Conservation (phyloP, 495 filamentous ascomycete genomes). For the Ascodesmis nigricans region DNA sequence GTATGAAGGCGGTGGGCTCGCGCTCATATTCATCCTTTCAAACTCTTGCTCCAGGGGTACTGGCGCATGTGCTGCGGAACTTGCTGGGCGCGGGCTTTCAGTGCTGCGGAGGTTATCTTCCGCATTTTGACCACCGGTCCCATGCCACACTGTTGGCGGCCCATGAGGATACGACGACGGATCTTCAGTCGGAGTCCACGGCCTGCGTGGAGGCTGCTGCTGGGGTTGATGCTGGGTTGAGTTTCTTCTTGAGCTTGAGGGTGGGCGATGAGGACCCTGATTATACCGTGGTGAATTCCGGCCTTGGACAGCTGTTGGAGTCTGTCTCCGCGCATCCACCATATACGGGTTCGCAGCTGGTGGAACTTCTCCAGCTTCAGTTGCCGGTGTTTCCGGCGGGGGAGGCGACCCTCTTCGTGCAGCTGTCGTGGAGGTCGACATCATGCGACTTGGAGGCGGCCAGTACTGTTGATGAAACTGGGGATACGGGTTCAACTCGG, state of each 20-base stretch:
- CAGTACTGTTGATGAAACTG: constrained; percentile 47
- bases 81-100: constrained; percentile 3
- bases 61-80: constrained; percentile 8
- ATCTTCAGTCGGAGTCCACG: constrained; percentile 90
- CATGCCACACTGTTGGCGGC: constrained; percentile 83
- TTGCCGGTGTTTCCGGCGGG: constrained; percentile 82
- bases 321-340: too few species aligned
- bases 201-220: constrained; percentile 40
- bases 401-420: constrained; percentile 84
- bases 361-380: constrained; percentile 43
- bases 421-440: constrained; percentile 79
- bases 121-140: constrained; percentile 24
- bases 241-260: constrained; percentile 20
- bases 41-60: constrained; percentile 63
- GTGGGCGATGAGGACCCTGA: constrained; percentile 38
- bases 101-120: constrained; percentile 3
- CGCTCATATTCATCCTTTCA: constrained; percentile 60
- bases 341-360: constrained; percentile 28
- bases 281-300: too few species aligned
- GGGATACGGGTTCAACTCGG: constrained; percentile 26
- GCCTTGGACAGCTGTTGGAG: too few species aligned
- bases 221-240: too few species aligned
- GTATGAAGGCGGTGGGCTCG: constrained; percentile 81
- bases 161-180: constrained; percentile 78
- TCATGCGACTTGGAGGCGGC: constrained; percentile 46